Percentiles rank a stretch among this genome's conserved stretches.
phyloP scores from a whole-genome alignment of 345 rosid genomes.

The Melastoma malabathricum region DNA sequence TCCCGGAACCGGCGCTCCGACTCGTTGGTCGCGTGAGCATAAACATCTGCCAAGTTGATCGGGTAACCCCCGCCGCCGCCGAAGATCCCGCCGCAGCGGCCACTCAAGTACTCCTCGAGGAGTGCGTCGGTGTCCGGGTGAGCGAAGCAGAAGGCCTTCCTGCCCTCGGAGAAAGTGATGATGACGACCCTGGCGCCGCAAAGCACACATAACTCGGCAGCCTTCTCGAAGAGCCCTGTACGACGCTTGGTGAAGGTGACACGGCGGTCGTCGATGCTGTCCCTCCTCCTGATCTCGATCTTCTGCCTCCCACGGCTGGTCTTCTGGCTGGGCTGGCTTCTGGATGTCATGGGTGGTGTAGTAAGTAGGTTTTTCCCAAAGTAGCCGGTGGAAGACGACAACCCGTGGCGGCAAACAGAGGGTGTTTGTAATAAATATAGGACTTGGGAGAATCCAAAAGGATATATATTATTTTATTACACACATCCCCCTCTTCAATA shows the following conservation, averaged over 20 bases:
- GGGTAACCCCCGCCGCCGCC: neutral
- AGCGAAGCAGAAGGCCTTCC: slow-evolving; percentile 10
- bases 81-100: neutral
- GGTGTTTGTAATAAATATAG: no score
- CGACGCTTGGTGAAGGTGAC: slow-evolving; percentile 12
- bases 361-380: no score
- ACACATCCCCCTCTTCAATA: no score
- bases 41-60: neutral
- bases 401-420: no score
- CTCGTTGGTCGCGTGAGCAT: neutral
- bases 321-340: neutral
- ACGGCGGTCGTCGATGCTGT: slow-evolving; percentile 2
- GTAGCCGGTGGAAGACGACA: no score
- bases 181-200: slow-evolving; percentile 10
- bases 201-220: slow-evolving; percentile 5
- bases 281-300: slow-evolving; percentile 13
- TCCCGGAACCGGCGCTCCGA: slow-evolving; percentile 5
- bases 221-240: slow-evolving; percentile 6
- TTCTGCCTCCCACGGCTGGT: slow-evolving; percentile 5
- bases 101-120: slow-evolving; percentile 5
- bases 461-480: no score
- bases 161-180: slow-evolving; percentile 9
- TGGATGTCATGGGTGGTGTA: neutral
- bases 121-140: slow-evolving; percentile 4
- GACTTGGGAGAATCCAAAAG: no score